Percentiles rank a stretch among this genome's conserved stretches.
These are phyloP conservation scores for Mesembryanthemum crystallinum DNA, from an alignment of 148 eudicot species.

Conservation along the genomic window DNA sequence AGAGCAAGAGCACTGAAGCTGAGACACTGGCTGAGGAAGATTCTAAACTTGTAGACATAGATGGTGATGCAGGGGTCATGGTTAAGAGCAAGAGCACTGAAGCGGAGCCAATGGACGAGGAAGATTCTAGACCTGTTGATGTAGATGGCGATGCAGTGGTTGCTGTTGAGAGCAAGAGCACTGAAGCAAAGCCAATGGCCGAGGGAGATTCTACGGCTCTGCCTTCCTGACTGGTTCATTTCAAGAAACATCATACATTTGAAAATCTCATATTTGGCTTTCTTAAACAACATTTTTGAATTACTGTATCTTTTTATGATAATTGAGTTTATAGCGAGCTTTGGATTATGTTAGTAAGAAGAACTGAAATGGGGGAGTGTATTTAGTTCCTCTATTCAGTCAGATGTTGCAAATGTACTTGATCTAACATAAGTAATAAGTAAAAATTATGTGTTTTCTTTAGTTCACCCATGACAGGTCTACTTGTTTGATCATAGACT, in stretches of 20 bases:
- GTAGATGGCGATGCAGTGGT: slow-evolving; percentile 7
- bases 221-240: slow-evolving; percentile 1
- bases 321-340: neutral
- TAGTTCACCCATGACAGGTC: neutral
- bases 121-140: slow-evolving; percentile 33
- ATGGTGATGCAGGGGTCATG: neutral
- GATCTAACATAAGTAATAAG: neutral
- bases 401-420: neutral
- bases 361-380: slow-evolving; percentile 2
- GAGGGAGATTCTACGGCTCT: neutral
- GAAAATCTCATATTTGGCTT: neutral
- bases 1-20: slow-evolving; percentile 6
- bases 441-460: neutral
- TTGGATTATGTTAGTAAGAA: neutral
- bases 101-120: neutral
- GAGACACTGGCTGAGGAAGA: neutral
- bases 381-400: neutral
- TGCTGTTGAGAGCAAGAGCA: slow-evolving; percentile 9
- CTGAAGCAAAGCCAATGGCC: neutral
- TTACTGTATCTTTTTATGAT: slow-evolving; percentile 3
- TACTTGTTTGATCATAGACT: neutral
- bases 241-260: neutral
- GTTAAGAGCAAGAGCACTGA: neutral
- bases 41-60: neutral
- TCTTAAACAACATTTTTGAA: neutral